Conservation (phyloP, 768 basidiomycete genomes). For the Cystobasidium ongulense region DNA sequence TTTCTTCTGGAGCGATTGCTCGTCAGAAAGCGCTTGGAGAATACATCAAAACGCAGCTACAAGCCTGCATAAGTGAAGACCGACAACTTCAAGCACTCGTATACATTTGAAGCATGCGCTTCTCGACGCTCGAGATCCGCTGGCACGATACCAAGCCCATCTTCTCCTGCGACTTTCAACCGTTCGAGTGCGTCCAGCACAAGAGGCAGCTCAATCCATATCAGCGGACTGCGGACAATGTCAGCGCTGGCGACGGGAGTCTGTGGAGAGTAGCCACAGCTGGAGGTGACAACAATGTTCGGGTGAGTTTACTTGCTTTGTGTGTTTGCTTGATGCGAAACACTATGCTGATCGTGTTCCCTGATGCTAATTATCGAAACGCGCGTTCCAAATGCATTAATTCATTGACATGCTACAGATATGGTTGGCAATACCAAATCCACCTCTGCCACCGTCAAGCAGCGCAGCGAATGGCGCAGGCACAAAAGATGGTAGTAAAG, state of each 20-base stretch:
- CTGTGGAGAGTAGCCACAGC: constrained; percentile 87
- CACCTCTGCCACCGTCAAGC: not conserved
- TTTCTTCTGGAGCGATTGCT: not conserved
- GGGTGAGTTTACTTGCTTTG: constrained; percentile 56
- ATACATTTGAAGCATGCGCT: not conserved
- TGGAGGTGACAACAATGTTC: constrained; percentile 92
- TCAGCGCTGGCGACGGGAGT: constrained; percentile 45
- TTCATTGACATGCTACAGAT: constrained; percentile 52
- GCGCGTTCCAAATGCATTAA: not conserved
- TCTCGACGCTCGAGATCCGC: constrained; percentile 52
- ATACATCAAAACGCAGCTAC: not conserved
- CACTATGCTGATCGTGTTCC: not conserved
- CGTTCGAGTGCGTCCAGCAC: constrained; percentile 54
- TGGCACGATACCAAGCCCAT: constrained; percentile 90
- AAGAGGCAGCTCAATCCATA: constrained; percentile 44
- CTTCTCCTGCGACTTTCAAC: constrained; percentile 93
- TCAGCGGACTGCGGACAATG: constrained; percentile 34
- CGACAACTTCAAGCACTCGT: not conserved
- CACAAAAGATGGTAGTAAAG: not conserved
- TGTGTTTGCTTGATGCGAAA: not conserved
- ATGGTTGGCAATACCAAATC: constrained; percentile 62
- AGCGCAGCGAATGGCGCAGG: not conserved
- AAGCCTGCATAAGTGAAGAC: not conserved
- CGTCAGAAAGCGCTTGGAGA: not conserved
- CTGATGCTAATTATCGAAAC: not conserved